Percentiles rank a stretch among this genome's conserved stretches.
Conservation (phyloP, 495 filamentous ascomycete species). For the Neurospora sp. region DNA sequence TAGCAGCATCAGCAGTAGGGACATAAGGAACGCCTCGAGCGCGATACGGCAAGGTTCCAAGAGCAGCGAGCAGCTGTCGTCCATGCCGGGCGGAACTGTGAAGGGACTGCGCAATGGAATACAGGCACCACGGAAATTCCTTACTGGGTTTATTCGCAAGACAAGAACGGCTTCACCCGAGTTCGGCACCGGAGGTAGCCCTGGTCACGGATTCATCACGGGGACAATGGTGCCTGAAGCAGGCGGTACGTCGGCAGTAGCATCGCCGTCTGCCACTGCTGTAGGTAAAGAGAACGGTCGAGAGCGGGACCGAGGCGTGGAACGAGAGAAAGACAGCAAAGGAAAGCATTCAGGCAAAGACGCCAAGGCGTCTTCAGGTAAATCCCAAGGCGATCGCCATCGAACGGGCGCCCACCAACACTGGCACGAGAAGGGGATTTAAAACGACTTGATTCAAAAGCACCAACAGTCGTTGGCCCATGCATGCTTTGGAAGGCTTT, state of each 20-base stretch:
- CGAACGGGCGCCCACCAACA: not conserved
- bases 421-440: not conserved
- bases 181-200: not conserved
- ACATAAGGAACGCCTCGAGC: slow-evolving; percentile 32
- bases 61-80: slow-evolving; percentile 22
- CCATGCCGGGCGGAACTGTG: slow-evolving; percentile 20
- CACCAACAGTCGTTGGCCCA: not conserved
- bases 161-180: slow-evolving; percentile 23
- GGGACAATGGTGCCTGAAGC: not conserved
- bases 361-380: not conserved
- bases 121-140: slow-evolving; percentile 31
- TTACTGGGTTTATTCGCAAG: slow-evolving; percentile 38
- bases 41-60: slow-evolving; percentile 29
- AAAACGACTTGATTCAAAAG: not conserved
- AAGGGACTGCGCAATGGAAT: slow-evolving; percentile 27
- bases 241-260: slow-evolving; percentile 4
- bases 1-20: slow-evolving; percentile 28
- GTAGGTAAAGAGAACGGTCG: slow-evolving; percentile 4
- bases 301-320: slow-evolving; percentile 25
- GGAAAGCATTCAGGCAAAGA: not conserved
- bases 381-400: not conserved
- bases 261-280: not conserved
- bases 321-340: slow-evolving; percentile 22
- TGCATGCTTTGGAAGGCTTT: not conserved
- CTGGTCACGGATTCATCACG: not conserved